Evolutionary conservation across 768 basidiomycete genomes (phyloP), one percentile per base, ranked within the genome.

Genomic region (Amanita molliuscula): DNA sequence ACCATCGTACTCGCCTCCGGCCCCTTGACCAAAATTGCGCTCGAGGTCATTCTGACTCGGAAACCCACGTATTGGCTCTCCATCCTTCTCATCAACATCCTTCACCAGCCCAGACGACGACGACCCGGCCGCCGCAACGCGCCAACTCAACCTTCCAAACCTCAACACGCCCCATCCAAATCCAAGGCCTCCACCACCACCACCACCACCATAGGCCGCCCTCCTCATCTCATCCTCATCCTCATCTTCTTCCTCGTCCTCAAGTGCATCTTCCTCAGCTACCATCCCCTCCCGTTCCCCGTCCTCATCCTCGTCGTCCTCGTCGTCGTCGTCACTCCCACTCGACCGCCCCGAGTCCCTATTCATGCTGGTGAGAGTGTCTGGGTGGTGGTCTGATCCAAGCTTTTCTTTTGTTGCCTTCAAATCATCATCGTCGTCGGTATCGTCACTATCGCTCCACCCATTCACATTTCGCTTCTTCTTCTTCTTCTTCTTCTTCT

Each of bases 1-100:
- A 15, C 65, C 64, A 1, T 61, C 63, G 7, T 20, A 6, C 2
- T 45, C 15, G 18, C 9, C 11, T 4, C 31, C 57, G 8, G 54
- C 58, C 18, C 61, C 61, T 20, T 41, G 56, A 42, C 34, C 54
- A 57, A 66, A 66, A 51, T 66, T 66, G 51, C 54, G 43, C 58
- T 70, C 62, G 62, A 72, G 44, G 59, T 74, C 57, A 59, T 65
- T 57, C 56, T 66, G 65, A 62, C 56, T 73, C 57, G 73, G 77
- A 67, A 54, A 68, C 54, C 36, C 64, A 49, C 16, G 9, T 13
- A 11, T 16, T 6, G 1, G 3, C 18, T 11, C 15, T 13, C 38
- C 4, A 9, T 31, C 31, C 34, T 11, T 3, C 3, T 66, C 71
- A 66, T 16, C 44, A 0, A 50, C 56, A 41, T 54, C 54, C 23